These are phyloP conservation scores for Phlyctochytrium arcticum DNA, from an alignment of 192 early-diverging fungal species.

Conservation along the genomic window DNA sequence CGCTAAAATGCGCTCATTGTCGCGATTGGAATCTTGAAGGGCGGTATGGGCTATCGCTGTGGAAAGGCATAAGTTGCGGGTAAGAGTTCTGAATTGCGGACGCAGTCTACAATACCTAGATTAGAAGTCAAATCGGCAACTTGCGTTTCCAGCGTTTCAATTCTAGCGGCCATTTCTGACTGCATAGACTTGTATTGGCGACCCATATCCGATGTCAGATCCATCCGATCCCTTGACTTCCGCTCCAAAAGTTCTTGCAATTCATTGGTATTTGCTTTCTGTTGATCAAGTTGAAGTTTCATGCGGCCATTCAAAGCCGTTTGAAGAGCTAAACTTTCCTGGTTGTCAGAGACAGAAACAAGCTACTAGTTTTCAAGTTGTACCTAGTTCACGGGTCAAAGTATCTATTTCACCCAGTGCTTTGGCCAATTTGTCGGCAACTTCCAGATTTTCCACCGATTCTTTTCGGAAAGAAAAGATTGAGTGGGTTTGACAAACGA, in stretches of 20 bases:
- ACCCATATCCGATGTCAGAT: constrained; percentile 54
- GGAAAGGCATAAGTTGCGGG: neutral
- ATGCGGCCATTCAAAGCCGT: constrained; percentile 28
- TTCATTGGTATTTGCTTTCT: constrained; percentile 27
- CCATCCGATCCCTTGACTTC: constrained; percentile 39
- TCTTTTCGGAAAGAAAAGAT: neutral
- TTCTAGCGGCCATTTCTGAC: constrained; percentile 50
- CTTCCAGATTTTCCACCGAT: constrained; percentile 20
- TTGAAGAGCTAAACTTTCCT: constrained; percentile 22
- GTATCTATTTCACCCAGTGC: constrained; percentile 33
- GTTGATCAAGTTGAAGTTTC: constrained; percentile 18
- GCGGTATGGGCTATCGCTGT: constrained; percentile 34
- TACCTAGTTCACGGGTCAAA: constrained; percentile 38
- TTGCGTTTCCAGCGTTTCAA: constrained; percentile 49
- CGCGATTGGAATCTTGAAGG: constrained; percentile 44
- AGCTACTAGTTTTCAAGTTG: neutral
- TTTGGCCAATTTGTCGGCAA: constrained; percentile 41
- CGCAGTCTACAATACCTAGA: constrained; percentile 26
- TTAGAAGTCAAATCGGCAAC: constrained; percentile 49
- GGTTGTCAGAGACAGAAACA: neutral
- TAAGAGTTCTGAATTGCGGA: neutral
- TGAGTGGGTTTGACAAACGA: neutral
- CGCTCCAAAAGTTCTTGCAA: constrained; percentile 40
- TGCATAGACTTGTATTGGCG: constrained; percentile 62
- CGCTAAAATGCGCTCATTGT: constrained; percentile 31